These are phyloP conservation scores for Aspergillus sp. DNA, from an alignment of 2,329 filamentous ascomycete genomes.

Conservation along the genomic window DNA sequence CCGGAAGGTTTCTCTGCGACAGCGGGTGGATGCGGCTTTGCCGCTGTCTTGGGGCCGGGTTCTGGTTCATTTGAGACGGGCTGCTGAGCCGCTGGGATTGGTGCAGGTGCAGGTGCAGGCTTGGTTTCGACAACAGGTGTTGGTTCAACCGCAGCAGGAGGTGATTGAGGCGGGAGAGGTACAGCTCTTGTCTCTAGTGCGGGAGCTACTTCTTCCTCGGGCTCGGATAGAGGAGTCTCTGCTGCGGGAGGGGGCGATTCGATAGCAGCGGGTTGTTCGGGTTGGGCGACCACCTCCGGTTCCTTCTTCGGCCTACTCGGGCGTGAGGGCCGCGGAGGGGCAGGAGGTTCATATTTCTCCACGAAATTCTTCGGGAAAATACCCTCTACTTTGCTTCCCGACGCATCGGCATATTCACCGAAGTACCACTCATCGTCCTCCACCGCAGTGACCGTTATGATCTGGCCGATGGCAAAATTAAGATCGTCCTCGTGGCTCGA, in stretches of 20 bases:
- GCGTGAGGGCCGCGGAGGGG: constrained; percentile 82
- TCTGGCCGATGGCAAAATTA: constrained; percentile 79
- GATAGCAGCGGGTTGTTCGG: constrained; percentile 39
- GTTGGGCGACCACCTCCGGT: constrained; percentile 43
- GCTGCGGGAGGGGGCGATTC: constrained; percentile 32
- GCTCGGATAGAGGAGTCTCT: constrained; percentile 39
- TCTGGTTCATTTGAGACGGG: constrained; percentile 33
- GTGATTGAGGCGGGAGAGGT: constrained; percentile 29
- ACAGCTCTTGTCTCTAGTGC: constrained; percentile 26
- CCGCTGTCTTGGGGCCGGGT: constrained; percentile 46
- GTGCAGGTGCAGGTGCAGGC: constrained; percentile 28
- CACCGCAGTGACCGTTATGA: constrained; percentile 90
- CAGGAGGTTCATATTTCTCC: constrained; percentile 89
- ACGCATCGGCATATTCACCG: constrained; percentile 80
- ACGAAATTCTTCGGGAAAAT: constrained; percentile 98
- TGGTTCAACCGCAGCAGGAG: constrained; percentile 28
- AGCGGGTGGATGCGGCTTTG: constrained; percentile 67
- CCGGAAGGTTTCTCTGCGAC: constrained; percentile 72
- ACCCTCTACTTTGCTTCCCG: constrained; percentile 76
- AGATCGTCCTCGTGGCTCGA: constrained; percentile 96
- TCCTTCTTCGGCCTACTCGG: constrained; percentile 71
- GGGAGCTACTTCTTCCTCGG: constrained; percentile 33
- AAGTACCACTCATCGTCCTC: constrained; percentile 95
- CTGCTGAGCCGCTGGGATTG: constrained; percentile 34
- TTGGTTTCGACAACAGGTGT: constrained; percentile 33